Conservation (phyloP, 2,329 filamentous ascomycete genomes). For the Nectriaceae sp. region DNA sequence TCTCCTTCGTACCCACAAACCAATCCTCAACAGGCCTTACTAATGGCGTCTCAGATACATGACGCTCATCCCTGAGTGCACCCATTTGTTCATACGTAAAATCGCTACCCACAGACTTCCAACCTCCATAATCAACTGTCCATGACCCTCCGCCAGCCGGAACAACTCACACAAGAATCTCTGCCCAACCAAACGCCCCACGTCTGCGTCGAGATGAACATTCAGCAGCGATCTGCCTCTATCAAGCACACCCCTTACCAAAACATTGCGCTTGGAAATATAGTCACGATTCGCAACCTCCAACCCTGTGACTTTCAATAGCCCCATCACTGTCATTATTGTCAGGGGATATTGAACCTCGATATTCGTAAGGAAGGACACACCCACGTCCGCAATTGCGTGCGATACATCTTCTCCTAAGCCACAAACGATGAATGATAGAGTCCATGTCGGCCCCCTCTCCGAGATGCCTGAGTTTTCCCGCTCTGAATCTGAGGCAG, state of each 20-base stretch:
- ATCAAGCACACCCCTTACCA: neutral
- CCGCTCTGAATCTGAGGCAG: too few species aligned
- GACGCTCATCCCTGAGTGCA: neutral
- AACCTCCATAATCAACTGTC: neutral
- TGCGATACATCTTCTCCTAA: neutral
- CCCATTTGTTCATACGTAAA: neutral
- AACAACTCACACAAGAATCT: neutral
- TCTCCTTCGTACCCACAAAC: neutral
- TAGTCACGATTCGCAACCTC: neutral
- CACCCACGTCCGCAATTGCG: neutral
- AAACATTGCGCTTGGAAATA: neutral
- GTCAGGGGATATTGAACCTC: neutral
- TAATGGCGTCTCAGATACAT: neutral
- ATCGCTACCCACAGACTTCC: neutral
- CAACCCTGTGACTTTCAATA: neutral
- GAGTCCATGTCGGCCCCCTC: neutral
- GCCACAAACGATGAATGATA: neutral
- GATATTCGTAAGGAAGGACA: neutral
- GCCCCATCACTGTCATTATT: neutral
- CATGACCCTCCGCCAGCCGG: neutral
- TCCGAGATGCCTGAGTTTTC: neutral
- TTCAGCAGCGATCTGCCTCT: neutral
- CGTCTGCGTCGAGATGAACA: neutral
- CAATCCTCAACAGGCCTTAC: neutral
- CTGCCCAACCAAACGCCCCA: neutral